phyloP scores from a whole-genome alignment of 441 rosid species.

The Geranium incanum region DNA sequence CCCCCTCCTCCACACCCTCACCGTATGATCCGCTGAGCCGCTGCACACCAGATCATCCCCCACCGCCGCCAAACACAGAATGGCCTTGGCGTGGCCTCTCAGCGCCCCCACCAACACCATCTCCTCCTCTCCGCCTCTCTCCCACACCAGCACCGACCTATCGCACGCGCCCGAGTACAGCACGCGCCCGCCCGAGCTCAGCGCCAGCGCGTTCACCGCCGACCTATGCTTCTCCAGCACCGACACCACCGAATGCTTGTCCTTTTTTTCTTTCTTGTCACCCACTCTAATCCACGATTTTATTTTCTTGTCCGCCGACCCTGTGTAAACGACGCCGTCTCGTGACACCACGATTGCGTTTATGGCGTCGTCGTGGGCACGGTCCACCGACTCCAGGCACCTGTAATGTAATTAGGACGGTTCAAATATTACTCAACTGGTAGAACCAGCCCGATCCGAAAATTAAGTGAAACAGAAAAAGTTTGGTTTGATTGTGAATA shows the following conservation, averaged over 20 bases:
- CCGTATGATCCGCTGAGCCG: conserved; percentile 60
- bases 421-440: no score
- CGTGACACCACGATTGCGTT: conserved; percentile 45
- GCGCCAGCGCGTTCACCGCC: conserved; percentile 58
- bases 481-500: no score
- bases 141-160: conserved; percentile 66
- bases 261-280: conserved; percentile 17
- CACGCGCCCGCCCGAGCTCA: conserved; percentile 45
- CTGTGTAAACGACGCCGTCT: conserved; percentile 55
- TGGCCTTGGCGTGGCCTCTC: conserved; percentile 57
- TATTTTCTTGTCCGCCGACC: conserved; percentile 68
- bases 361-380: conserved; percentile 68
- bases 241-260: conserved; percentile 35
- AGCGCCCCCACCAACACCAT: conserved; percentile 59
- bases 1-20: conserved; percentile 59
- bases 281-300: conserved; percentile 44
- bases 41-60: conserved; percentile 39
- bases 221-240: conserved; percentile 53
- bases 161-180: conserved; percentile 75
- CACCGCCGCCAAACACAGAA: conserved; percentile 50
- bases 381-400: conserved; percentile 53
- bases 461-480: no score
- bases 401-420: conserved; percentile 14
- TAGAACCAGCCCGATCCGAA: no score
- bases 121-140: conserved; percentile 23